phyloP scores from a whole-genome alignment of 768 basidiomycete genomes.

The Suillus cothurnatus region DNA sequence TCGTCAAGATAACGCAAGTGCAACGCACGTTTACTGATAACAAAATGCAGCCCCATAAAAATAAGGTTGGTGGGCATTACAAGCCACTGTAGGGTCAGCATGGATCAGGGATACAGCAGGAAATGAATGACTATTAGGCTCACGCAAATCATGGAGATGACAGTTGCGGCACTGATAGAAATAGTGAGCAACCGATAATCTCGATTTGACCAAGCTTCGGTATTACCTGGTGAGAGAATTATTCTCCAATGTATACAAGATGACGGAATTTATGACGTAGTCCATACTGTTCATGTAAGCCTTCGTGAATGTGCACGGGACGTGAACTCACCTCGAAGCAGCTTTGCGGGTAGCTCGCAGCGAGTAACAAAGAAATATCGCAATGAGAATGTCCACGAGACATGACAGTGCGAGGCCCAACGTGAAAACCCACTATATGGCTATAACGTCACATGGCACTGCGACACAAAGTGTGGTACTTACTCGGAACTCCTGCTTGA shows the following conservation, averaged over 20 bases:
- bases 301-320: background rate
- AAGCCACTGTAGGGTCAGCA: slow-evolving; percentile 40
- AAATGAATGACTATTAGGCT: slow-evolving; percentile 14
- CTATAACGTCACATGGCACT: slow-evolving; percentile 13
- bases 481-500: slow-evolving; percentile 27
- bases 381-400: slow-evolving; percentile 51
- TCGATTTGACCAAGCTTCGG: background rate
- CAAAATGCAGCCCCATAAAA: slow-evolving; percentile 55
- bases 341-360: slow-evolving; percentile 43
- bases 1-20: background rate
- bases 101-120: background rate
- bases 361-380: slow-evolving; percentile 45
- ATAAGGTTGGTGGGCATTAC: slow-evolving; percentile 48
- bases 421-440: slow-evolving; percentile 50
- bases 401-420: slow-evolving; percentile 52
- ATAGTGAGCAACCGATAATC: background rate
- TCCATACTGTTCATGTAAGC: slow-evolving; percentile 39
- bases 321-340: slow-evolving; percentile 35
- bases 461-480: background rate
- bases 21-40: slow-evolving; percentile 51
- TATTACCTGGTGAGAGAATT: slow-evolving; percentile 49
- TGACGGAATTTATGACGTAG: slow-evolving; percentile 47
- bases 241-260: slow-evolving; percentile 56
- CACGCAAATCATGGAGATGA: slow-evolving; percentile 46
- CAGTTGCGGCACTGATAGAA: slow-evolving; percentile 41